Conservation (phyloP, 345 rosid genomes). For the Euphorbia pulcherrima region DNA sequence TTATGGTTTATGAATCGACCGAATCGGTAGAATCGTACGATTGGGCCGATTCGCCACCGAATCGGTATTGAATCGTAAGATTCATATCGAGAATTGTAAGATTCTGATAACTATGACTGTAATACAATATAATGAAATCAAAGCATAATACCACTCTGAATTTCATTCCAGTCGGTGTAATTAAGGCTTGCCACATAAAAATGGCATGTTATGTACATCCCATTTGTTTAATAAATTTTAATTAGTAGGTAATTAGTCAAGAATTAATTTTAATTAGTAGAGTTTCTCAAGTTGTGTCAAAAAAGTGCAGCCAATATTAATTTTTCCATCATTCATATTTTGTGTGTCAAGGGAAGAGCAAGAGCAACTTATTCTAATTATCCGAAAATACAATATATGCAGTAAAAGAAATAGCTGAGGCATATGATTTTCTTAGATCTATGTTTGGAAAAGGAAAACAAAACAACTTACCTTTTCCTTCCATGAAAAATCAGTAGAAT, state of each 20-base stretch:
- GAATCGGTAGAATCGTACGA: too few relatives aligned
- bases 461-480: slow-evolving; percentile 48
- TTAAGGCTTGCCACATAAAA: background rate
- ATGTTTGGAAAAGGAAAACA: background rate
- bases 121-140: too few relatives aligned
- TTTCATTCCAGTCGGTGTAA: too few relatives aligned
- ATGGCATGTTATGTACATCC: background rate
- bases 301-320: too few relatives aligned
- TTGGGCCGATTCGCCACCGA: too few relatives aligned
- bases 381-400: background rate
- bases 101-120: too few relatives aligned
- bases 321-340: too few relatives aligned
- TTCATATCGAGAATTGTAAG: too few relatives aligned
- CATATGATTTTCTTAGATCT: background rate
- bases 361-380: background rate
- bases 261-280: background rate
- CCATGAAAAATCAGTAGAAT: slow-evolving; percentile 45
- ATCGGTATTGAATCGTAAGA: too few relatives aligned
- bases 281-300: too few relatives aligned
- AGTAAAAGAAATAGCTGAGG: background rate
- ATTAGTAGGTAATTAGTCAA: background rate
- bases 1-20: too few relatives aligned
- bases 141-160: too few relatives aligned
- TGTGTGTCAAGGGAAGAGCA: background rate
- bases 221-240: background rate